Conservation (phyloP, 1,139 yeast genomes). For the Candida tropicalis region DNA sequence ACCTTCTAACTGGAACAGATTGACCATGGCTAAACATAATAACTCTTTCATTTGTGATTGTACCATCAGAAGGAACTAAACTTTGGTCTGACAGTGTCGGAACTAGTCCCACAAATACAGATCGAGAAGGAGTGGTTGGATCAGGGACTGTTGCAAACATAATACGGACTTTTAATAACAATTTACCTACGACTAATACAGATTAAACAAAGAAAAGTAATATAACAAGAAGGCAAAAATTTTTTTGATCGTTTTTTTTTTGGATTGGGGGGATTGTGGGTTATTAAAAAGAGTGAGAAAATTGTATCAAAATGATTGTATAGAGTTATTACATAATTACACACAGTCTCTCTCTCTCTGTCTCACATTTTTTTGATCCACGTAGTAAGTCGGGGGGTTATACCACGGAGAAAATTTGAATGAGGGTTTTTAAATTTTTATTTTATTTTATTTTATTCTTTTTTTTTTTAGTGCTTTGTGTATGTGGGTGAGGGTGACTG, state of each 20-base stretch:
- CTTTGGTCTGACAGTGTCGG: neutral
- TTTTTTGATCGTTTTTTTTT: neutral
- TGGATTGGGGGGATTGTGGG: neutral
- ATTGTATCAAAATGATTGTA: neutral
- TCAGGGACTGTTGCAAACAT: slow-evolving; percentile 1
- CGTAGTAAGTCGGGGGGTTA: no score
- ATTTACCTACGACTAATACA: neutral
- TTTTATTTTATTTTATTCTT: no score
- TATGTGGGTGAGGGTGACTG: no score
- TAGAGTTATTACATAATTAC: neutral
- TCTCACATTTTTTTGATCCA: no score
- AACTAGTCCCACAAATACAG: neutral
- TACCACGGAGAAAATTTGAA: no score
- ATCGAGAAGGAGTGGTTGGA: neutral
- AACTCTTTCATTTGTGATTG: slow-evolving; percentile 20
- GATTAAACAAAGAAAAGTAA: neutral
- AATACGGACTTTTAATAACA: neutral
- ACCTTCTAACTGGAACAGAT: slow-evolving; percentile 25
- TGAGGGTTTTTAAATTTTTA: no score
- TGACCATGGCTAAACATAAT: slow-evolving; percentile 21
- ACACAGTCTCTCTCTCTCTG: no score
- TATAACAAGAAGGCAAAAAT: neutral
- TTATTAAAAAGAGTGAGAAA: slow-evolving; percentile 1
- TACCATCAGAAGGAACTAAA: neutral
- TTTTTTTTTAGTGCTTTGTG: no score